A percentile compares a stretch with the other conserved stretches of the same genome.
phyloP scores from a whole-genome alignment of 805 yeast species.

The Ascoidea tarda region DNA sequence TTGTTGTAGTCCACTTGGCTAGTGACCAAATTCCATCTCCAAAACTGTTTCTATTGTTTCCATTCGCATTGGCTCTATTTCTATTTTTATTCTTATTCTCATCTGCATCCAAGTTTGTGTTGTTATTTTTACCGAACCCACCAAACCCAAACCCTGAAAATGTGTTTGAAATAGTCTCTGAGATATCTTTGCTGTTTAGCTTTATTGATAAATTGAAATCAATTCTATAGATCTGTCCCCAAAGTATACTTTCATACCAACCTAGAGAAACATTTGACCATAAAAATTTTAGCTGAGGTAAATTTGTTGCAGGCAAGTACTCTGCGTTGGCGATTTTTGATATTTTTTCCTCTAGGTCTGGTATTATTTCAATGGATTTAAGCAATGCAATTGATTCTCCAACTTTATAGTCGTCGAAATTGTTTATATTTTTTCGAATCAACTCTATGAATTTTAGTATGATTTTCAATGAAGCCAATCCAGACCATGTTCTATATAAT shows the following conservation, averaged over 20 bases:
- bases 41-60: background rate
- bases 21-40: background rate
- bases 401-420: constrained; percentile 13
- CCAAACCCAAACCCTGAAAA: constrained; percentile 14
- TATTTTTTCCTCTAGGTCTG: constrained; percentile 16
- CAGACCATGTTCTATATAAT: constrained; percentile 40
- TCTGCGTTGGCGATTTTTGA: constrained; percentile 21
- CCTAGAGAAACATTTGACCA: constrained; percentile 59
- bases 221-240: constrained; percentile 31
- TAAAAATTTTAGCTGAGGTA: constrained; percentile 34
- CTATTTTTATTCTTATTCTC: background rate
- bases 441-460: constrained; percentile 22
- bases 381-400: constrained; percentile 20
- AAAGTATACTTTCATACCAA: constrained; percentile 60
- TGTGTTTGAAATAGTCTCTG: constrained; percentile 20
- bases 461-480: constrained; percentile 26
- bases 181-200: constrained; percentile 18
- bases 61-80: background rate
- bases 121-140: background rate
- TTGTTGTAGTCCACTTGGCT: background rate
- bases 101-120: background rate
- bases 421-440: constrained; percentile 19
- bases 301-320: constrained; percentile 26
- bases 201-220: constrained; percentile 18
- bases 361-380: constrained; percentile 24